These are phyloP conservation scores for Lumnitzera racemosa DNA, from an alignment of 345 rosid genomes.

Conservation along the genomic window DNA sequence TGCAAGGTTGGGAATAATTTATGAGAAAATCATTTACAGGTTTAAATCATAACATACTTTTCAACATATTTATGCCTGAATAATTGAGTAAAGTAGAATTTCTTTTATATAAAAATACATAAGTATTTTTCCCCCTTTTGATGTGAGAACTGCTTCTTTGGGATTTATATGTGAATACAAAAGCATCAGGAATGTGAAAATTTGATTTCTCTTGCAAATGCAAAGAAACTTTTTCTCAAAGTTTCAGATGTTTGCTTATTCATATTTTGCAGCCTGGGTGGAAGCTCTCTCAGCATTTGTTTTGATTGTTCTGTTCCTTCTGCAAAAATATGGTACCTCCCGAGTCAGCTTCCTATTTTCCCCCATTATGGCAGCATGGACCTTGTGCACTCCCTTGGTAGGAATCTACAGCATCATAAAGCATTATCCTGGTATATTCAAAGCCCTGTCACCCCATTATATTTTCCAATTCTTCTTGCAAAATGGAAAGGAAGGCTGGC, in stretches of 20 bases:
- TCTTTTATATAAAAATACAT: neutral
- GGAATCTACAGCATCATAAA: constrained; percentile 66
- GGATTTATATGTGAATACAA: neutral
- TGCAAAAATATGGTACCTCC: constrained; percentile 81
- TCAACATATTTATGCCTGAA: neutral
- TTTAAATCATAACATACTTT: neutral
- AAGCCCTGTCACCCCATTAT: constrained; percentile 73
- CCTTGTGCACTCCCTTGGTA: constrained; percentile 47
- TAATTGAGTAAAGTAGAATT: neutral
- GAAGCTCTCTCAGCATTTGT: constrained; percentile 64
- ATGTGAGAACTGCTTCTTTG: neutral
- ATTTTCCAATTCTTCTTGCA: constrained; percentile 51
- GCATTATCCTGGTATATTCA: constrained; percentile 58
- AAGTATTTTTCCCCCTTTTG: neutral
- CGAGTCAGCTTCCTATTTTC: constrained; percentile 78
- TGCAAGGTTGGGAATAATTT: too few species aligned
- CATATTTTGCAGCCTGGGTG: constrained; percentile 52
- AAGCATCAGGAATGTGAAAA: neutral
- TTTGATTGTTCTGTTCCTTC: constrained; percentile 59
- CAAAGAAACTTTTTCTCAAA: neutral
- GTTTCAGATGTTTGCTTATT: neutral
- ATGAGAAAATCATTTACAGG: too few species aligned
- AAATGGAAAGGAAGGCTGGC: constrained; percentile 64
- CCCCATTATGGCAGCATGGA: constrained; percentile 86
- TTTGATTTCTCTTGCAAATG: neutral